Evolutionary conservation across 371 early-diverging fungal species (phyloP), one percentile per base, ranked within the genome.

Genomic region (Chytridium lagenaria): DNA sequence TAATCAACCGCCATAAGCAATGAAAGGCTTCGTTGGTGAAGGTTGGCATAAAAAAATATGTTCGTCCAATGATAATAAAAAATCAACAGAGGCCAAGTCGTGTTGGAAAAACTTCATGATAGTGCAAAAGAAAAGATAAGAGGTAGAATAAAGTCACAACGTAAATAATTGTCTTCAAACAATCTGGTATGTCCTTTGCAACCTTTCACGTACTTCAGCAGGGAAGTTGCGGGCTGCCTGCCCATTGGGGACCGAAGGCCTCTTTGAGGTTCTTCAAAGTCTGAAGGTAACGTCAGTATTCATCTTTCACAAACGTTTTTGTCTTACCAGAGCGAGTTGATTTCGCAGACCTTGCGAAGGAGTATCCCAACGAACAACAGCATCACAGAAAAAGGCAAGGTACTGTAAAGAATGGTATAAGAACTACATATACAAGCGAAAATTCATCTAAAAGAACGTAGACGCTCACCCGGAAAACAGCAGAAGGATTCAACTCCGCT

Each of bases 401-500:
- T 55, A 12, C 65, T 37, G 37, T 52, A 15, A 5, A 52, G 55
- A 52, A 52, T 26, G 3, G n/a, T 2, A 28, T 37, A 10, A 39
- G 3, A 31, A 59, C 22, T 16, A 65, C 37, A 23, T 23, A 44
- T 67, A 26, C 36, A 76, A 59, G 57, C 28, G 38, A 23, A n/a
- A 15, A n/a, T 22, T 19, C 57, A 55, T 59, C 30, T 57, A 59
- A 72, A 68, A 50, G 22, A 23, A n/a, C n/a, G n/a, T n/a, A 36
- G 15, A 0, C 1, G 39, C 44, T 50, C 34, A 74, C 78, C 40
- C 55, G 36, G 23, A 75, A 83, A 71, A 94, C 87, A 5, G 94
- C 95, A 73, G 91, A 87, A 16, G 98, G 96, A 77, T 96, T 95
- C 26, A 84, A 79, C 71, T 91, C 88, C 72, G 95, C 93, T 90